Evolutionary conservation across 768 basidiomycete genomes (phyloP).

Genomic region (Lactarius psammicola): DNA sequence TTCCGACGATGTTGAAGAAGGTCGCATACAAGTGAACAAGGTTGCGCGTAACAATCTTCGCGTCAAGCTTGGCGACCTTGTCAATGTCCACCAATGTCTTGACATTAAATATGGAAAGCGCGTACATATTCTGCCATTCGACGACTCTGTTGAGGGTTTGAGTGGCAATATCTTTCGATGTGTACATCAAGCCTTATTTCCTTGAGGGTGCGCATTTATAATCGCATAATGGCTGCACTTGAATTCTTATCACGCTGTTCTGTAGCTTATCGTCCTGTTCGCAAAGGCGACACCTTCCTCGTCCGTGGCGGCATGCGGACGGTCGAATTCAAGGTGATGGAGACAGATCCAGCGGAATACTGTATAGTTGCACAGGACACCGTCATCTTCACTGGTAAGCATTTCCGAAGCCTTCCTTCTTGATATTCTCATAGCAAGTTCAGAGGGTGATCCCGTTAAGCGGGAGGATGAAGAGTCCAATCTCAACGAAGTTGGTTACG

Average conservation of each 20-base stretch:
- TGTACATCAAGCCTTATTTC: slow-evolving; percentile 99
- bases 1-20: slow-evolving; percentile 96
- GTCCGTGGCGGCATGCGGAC: slow-evolving; percentile 98
- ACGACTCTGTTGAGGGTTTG: slow-evolving; percentile 96
- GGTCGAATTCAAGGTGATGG: slow-evolving; percentile 99
- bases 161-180: slow-evolving; percentile 98
- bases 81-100: slow-evolving; percentile 91
- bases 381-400: slow-evolving; percentile 85
- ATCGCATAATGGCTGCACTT: not conserved
- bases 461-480: slow-evolving; percentile 98
- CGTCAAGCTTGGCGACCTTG: slow-evolving; percentile 95
- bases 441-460: slow-evolving; percentile 98
- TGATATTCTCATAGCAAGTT: slow-evolving; percentile 26
- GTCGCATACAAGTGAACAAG: slow-evolving; percentile 98
- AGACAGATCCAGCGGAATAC: slow-evolving; percentile 96
- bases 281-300: slow-evolving; percentile 98
- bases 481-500: slow-evolving; percentile 95
- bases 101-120: slow-evolving; percentile 99
- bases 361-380: slow-evolving; percentile 99
- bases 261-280: slow-evolving; percentile 74
- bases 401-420: not conserved
- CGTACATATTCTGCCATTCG: slow-evolving; percentile 94
- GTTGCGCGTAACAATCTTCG: slow-evolving; percentile 99
- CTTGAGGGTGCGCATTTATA: slow-evolving; percentile 64
- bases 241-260: slow-evolving; percentile 9